A percentile compares a stretch with the other conserved stretches of the same genome.
Conservation (phyloP, 2,329 filamentous ascomycete genomes). For the Alternaria sp. region DNA sequence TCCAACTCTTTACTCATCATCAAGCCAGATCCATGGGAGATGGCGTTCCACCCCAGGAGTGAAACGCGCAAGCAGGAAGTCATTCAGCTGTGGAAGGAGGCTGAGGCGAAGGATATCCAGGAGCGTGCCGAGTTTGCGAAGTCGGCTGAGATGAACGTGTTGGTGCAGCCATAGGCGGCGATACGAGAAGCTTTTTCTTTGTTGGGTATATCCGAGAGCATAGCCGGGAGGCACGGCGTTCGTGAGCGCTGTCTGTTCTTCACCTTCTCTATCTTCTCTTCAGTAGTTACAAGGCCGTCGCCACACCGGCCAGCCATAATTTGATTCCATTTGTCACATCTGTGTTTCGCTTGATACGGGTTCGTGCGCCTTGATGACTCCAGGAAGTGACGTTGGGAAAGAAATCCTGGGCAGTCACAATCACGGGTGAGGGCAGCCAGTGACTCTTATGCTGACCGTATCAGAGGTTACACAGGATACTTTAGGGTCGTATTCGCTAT, state of each 20-base stretch:
- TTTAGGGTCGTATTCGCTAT: conserved; percentile 5
- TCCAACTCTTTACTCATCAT: conserved; percentile 64
- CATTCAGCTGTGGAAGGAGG: conserved; percentile 42
- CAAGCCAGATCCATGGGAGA: conserved; percentile 63
- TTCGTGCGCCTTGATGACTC: neutral
- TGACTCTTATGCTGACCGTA: neutral
- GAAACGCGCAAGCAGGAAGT: conserved; percentile 44
- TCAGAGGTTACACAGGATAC: neutral
- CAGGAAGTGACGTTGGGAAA: neutral
- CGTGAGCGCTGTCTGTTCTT: neutral
- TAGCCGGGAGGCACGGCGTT: conserved; percentile 7
- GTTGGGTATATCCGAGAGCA: neutral
- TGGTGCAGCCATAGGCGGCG: conserved; percentile 6
- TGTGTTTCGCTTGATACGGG: neutral
- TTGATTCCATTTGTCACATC: neutral
- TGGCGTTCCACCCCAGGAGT: conserved; percentile 61
- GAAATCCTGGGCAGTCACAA: neutral
- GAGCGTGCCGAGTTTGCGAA: conserved; percentile 46
- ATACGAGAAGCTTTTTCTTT: neutral
- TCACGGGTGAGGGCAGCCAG: neutral
- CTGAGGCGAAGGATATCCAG: conserved; percentile 45
- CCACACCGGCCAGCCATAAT: neutral
- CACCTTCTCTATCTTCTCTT: neutral
- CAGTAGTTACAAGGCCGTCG: neutral
- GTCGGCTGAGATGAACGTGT: conserved; percentile 25